Percentiles rank a stretch among this genome's conserved stretches.
These are phyloP conservation scores for Pulchroboletus neoregius DNA, from an alignment of 1,284 basidiomycete species.

Conservation along the genomic window DNA sequence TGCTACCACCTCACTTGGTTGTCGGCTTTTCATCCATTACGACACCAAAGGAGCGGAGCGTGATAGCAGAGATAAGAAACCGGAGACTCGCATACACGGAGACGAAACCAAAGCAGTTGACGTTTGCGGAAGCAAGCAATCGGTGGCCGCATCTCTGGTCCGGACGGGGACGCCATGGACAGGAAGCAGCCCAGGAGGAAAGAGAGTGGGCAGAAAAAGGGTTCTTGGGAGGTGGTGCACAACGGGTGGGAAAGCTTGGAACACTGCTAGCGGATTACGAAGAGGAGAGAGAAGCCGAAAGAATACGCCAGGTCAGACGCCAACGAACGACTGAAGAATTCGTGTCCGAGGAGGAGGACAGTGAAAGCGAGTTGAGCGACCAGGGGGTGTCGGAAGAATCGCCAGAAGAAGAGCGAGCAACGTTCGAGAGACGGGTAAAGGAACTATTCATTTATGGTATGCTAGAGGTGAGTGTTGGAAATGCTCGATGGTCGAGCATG, in stretches of 20 bases:
- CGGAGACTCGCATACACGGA: slow-evolving; percentile 58
- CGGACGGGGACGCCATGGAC: slow-evolving; percentile 45
- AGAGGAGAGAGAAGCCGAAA: slow-evolving; percentile 67
- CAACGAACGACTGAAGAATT: slow-evolving; percentile 42
- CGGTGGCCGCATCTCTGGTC: slow-evolving; percentile 67
- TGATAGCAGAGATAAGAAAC: slow-evolving; percentile 62
- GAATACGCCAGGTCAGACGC: slow-evolving; percentile 47
- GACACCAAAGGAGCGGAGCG: slow-evolving; percentile 62
- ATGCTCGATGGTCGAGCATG: background rate
- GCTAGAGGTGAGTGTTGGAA: slow-evolving; percentile 51
- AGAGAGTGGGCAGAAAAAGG: slow-evolving; percentile 58
- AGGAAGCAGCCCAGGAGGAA: slow-evolving; percentile 60
- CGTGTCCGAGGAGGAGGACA: slow-evolving; percentile 63
- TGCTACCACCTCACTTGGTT: slow-evolving; percentile 66
- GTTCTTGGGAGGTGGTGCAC: slow-evolving; percentile 56
- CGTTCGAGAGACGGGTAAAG: slow-evolving; percentile 57
- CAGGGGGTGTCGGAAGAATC: slow-evolving; percentile 36
- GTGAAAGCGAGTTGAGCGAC: slow-evolving; percentile 43
- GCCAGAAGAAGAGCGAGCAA: slow-evolving; percentile 41
- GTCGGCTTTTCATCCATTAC: slow-evolving; percentile 56
- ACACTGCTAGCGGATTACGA: slow-evolving; percentile 64
- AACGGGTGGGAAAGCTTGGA: slow-evolving; percentile 68
- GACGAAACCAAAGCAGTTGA: slow-evolving; percentile 51
- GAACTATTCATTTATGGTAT: slow-evolving; percentile 75
- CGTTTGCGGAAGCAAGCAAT: slow-evolving; percentile 46